These are phyloP conservation scores for Penicillium sp. DNA, from an alignment of 2,329 filamentous ascomycete species.

Conservation along the genomic window DNA sequence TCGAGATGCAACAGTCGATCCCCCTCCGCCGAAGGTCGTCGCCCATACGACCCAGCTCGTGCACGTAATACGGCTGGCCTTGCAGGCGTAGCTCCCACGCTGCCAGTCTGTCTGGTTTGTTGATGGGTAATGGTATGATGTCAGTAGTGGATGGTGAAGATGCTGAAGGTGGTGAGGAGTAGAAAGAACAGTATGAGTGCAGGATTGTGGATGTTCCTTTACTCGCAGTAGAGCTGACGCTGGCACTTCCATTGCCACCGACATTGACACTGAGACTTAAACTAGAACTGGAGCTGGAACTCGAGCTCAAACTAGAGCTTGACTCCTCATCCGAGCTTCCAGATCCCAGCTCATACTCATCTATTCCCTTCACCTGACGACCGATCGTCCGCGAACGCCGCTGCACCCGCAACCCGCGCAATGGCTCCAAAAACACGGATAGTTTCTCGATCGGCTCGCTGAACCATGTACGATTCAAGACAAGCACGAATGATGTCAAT, in stretches of 20 bases:
- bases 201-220: neutral
- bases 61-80: conserved; percentile 34
- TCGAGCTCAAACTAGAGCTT: neutral
- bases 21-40: conserved; percentile 32
- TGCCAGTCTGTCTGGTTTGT: neutral
- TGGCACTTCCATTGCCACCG: neutral
- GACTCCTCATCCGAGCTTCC: neutral
- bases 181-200: neutral
- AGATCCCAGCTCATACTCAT: neutral
- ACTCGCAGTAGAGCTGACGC: neutral
- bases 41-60: conserved; percentile 30
- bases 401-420: conserved; percentile 27
- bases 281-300: neutral
- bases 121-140: neutral
- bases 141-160: neutral
- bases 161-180: neutral
- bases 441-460: conserved; percentile 38
- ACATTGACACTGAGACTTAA: neutral
- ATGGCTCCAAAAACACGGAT: conserved; percentile 36
- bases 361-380: no score
- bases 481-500: conserved; percentile 33
- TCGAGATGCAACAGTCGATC: conserved; percentile 32
- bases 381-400: neutral
- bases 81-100: conserved; percentile 35
- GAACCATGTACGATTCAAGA: conserved; percentile 38